These are phyloP conservation scores for Striga asiatica DNA, from an alignment of 257 asterid genomes.

Conservation along the genomic window DNA sequence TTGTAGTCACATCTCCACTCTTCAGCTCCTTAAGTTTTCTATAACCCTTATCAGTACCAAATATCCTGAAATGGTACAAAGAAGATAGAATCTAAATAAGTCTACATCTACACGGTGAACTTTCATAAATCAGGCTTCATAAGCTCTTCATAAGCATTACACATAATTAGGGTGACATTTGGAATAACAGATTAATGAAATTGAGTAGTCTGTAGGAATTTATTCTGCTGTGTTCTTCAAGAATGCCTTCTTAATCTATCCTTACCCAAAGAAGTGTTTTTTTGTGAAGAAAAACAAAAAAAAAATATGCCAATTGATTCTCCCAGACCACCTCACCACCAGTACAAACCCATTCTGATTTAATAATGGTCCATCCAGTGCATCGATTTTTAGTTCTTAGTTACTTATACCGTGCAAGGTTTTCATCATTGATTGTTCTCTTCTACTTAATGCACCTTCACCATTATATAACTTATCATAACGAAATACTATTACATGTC, in stretches of 20 bases:
- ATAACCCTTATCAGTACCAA: conserved; percentile 83
- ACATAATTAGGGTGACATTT: background rate
- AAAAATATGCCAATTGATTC: too few species aligned
- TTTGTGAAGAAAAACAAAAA: too few species aligned
- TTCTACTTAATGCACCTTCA: background rate
- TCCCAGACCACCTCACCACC: too few species aligned
- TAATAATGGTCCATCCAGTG: too few species aligned
- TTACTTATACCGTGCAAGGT: background rate
- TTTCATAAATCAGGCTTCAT: background rate
- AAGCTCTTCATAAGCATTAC: background rate
- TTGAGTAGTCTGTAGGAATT: background rate
- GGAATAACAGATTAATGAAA: background rate
- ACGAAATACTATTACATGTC: background rate
- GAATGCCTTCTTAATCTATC: too few species aligned
- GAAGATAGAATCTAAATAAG: background rate
- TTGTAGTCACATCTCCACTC: conserved; percentile 28
- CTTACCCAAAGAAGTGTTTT: too few species aligned
- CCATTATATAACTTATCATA: background rate
- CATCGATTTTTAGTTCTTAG: too few species aligned
- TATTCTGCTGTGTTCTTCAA: too few species aligned
- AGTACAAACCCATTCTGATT: too few species aligned
- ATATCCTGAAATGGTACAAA: conserved; percentile 42
- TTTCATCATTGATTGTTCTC: background rate
- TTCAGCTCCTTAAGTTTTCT: conserved; percentile 73
- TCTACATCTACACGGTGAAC: background rate